Base-by-base conservation (phyloP, 805 yeast species). In the Candida chauliodis region DNA sequence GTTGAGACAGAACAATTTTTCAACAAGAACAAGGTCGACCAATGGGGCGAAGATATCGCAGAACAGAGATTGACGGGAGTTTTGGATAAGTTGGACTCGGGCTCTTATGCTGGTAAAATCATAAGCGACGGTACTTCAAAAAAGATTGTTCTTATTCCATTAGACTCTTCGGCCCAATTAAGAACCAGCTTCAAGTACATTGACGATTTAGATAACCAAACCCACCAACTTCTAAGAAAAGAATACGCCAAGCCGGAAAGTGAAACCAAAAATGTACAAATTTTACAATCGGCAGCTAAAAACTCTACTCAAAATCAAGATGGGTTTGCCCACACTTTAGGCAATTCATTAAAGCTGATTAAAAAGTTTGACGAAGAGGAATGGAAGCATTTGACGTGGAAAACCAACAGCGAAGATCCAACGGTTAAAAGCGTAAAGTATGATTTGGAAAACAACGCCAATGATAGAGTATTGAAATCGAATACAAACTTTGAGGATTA, bases 101-200 rank as follows among this genome's bases (percentile, higher is more conserved):
- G 70, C 2, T 48, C 61, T 10, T 67, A 65, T 37, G 69, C 56
- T 5, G 71, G 58, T 8, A 52, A 55, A 35, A 49, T 66, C 5
- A 43, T 55, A 6, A 37, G 38, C 10, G 49, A 34, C 17, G 36
- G 26, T 6, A 22, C 33, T 25, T 11, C 23, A 41, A 8, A 47
- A 38, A 78, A 73, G 49, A 51, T 88, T 6, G 78, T 84, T 35
- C 57, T 91, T 43, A 59, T 76, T 1, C 85, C 91, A 1, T 68
- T 90, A 1, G 74, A 77, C 24, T 71, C 78, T 15, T 76, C 84
- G 0, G 76, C 83, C 0, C 97, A 91, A 58, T 58, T 93, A 43
- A 73, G 96, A 48, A 93, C 97, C 2, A 75, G 76, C 49, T 87
- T 93, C 62, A 75, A 73, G 46, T 86, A 90, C 54, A 78, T 89